Base-by-base conservation (phyloP, 1,284 basidiomycete genomes). In the Porodaedalea pini region DNA sequence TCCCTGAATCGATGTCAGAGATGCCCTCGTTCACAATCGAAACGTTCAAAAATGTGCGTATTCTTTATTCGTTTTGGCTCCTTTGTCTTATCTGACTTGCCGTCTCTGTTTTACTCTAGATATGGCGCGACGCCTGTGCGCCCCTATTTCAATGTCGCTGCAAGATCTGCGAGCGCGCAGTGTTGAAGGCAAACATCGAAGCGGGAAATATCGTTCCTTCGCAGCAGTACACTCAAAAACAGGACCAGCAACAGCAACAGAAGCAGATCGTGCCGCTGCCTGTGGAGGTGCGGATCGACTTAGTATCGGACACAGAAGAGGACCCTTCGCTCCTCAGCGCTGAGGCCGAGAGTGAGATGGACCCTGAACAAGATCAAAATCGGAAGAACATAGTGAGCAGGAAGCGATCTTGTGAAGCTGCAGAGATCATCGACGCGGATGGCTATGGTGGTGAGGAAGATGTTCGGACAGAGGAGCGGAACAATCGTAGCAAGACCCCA, bases 141-240 rank as follows among this genome's bases (percentile, higher is more conserved):
- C 85, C 85, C 0, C 63, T 90, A 23, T 90, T 85, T 66, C 81
- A 85, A 45, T 90, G 88, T 65, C 76, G 78, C 41, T 89, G 88
- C 67, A 75, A 74, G 15, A 81, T 89, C 32, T 90, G 88, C 67
- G 80, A 85, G 59, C 80, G 87, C 32, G 81, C 85, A 3, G 77
- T 80, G 66, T 65, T 77, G 19, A 74, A 73, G 41, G 74, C 71
- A 11, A 75, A 75, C 43, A 71, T 74, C 27, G 73, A 73, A 40
- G 65, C 67, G 23, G 70, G 71, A 21, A 72, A 69, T 6, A 64
- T 68, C 29, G 67, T 68, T 15, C 67, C 65, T 0, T 60, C 63
- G n/a, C 57, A 57, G 40, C 56, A 64, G 11, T 47, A 47, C 17
- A 10, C 41, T 10, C 7, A 10, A 10, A 19, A 27, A 27, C 21